These are phyloP conservation scores for Medicago truncatula DNA, from an alignment of 306 rosid species.

Conservation along the genomic window MtrunA17r5.0-ANR NC_053048.1:55363501-55364000, in stretches of 20 bases:
- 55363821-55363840: background rate
- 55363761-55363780: constrained; percentile 31
- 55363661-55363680: constrained; percentile 96
- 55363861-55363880: background rate
- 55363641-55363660: constrained; percentile 95
- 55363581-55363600: constrained; percentile 12
- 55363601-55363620: constrained; percentile 18
- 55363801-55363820: background rate
- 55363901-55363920: background rate
- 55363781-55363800: constrained; percentile 29
- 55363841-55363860: background rate
- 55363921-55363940: constrained; percentile 9
- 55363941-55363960: background rate
- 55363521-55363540: constrained; percentile 95
- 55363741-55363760: constrained; percentile 15
- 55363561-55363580: constrained; percentile 32
- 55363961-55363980: background rate
- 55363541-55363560: constrained; percentile 81
- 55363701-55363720: constrained; percentile 72
- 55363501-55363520: constrained; percentile 86
- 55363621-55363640: constrained; percentile 13
- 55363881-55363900: constrained; percentile 5
- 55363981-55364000: constrained; percentile 2
- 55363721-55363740: constrained; percentile 34
- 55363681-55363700: constrained; percentile 94